Conservation (phyloP, 352 stramenopile species). For the Phytophthora ramorum region DNA sequence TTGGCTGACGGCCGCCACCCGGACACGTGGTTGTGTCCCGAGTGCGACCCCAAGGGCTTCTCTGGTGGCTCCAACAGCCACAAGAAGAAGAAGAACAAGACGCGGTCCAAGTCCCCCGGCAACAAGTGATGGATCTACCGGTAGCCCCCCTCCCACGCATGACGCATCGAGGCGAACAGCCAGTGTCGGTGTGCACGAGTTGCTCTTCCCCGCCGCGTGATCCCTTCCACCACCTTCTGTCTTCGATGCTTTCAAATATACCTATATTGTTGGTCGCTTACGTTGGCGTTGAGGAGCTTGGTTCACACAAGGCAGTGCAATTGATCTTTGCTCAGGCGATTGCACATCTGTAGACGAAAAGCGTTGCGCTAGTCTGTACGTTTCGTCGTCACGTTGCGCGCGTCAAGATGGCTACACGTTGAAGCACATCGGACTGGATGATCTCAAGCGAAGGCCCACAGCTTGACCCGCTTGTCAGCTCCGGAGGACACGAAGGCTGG, state of each 20-base stretch:
- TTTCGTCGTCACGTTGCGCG: constrained; percentile 21
- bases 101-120: constrained; percentile 77
- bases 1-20: constrained; percentile 82
- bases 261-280: constrained; percentile 30
- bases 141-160: neutral
- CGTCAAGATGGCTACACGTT: constrained; percentile 24
- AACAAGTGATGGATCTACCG: constrained; percentile 50
- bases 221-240: constrained; percentile 7
- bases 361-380: constrained; percentile 19
- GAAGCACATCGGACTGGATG: constrained; percentile 1
- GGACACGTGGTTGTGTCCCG: constrained; percentile 87
- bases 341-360: constrained; percentile 28
- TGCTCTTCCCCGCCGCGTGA: constrained; percentile 2
- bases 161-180: neutral
- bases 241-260: constrained; percentile 39
- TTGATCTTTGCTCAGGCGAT: neutral
- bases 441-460: constrained; percentile 57
- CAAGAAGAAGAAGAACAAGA: constrained; percentile 90
- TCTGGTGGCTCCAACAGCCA: constrained; percentile 60
- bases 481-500: constrained; percentile 68
- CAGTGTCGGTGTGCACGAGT: neutral
- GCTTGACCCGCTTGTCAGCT: constrained; percentile 72
- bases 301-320: no score
- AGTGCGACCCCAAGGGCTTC: constrained; percentile 87
- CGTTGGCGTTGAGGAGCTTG: neutral